phyloP scores from a whole-genome alignment of 768 basidiomycete genomes.

The Crassisporium funariophilum region DNA sequence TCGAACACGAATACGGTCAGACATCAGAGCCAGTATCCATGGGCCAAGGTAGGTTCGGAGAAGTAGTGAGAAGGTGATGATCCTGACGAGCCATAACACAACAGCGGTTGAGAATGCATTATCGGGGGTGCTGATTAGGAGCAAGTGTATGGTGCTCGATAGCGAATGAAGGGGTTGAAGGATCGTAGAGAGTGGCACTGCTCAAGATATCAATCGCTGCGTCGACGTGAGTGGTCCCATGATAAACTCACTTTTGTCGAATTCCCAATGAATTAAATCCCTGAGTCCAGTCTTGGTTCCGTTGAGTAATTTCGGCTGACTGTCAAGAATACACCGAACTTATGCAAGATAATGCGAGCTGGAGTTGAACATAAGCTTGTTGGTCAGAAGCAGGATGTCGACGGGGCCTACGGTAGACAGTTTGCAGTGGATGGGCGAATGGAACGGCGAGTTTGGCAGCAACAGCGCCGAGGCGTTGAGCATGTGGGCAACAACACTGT shows the following conservation, averaged over 20 bases:
- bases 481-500: too few relatives aligned
- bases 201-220: not conserved
- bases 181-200: constrained; percentile 15
- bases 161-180: constrained; percentile 14
- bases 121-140: constrained; percentile 34
- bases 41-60: constrained; percentile 70
- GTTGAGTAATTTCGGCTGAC: too few relatives aligned
- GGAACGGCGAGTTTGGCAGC: too few relatives aligned
- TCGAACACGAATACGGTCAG: constrained; percentile 66
- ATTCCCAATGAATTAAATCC: not conserved
- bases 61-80: constrained; percentile 56
- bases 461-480: too few relatives aligned
- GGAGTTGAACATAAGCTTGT: constrained; percentile 1
- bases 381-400: constrained; percentile 1
- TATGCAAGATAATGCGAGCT: too few relatives aligned
- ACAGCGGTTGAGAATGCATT: constrained; percentile 41
- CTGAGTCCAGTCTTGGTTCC: too few relatives aligned
- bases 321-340: too few relatives aligned
- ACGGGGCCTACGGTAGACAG: too few relatives aligned
- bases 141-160: constrained; percentile 16
- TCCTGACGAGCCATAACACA: constrained; percentile 51
- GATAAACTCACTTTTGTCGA: not conserved
- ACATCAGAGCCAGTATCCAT: constrained; percentile 58
- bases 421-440: too few relatives aligned
- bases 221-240: not conserved